Percentiles rank a stretch among this genome's conserved stretches.
These are phyloP conservation scores for Cytauxzoon felis DNA, from an alignment of 169 alveolate genomes.

Conservation along the genomic window DNA sequence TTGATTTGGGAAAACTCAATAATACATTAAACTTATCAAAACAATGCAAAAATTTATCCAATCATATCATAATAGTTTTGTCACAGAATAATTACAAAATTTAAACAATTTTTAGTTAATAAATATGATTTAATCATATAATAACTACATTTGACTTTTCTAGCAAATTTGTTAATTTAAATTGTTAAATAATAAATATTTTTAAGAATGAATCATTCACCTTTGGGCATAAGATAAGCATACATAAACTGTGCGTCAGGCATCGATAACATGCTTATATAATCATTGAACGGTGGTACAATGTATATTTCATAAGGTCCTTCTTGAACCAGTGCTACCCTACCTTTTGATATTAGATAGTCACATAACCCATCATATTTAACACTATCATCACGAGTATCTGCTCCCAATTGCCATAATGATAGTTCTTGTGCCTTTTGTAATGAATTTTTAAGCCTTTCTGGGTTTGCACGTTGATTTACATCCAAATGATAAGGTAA, in stretches of 20 bases:
- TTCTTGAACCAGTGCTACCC: conserved; percentile 68
- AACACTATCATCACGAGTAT: conserved; percentile 57
- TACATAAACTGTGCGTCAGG: conserved; percentile 74
- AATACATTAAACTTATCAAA: too few relatives aligned
- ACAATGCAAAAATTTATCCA: too few relatives aligned
- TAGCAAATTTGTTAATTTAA: too few relatives aligned
- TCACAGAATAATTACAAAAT: too few relatives aligned
- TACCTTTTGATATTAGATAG: conserved; percentile 60
- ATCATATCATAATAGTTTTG: too few relatives aligned
- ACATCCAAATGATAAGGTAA: conserved; percentile 60
- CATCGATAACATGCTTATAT: conserved; percentile 39
- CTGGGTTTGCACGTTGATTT: conserved; percentile 65
- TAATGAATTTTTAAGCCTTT: conserved; percentile 44
- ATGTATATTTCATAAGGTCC: conserved; percentile 64
- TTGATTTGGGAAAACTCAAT: too few relatives aligned
- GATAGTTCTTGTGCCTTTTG: conserved; percentile 54
- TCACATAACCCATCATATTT: conserved; percentile 71
- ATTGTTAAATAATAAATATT: too few relatives aligned
- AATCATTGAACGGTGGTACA: conserved; percentile 66
- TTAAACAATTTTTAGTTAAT: too few relatives aligned
- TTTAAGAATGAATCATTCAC: conserved; percentile 6
- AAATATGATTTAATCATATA: too few relatives aligned
- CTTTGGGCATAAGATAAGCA: conserved; percentile 61
- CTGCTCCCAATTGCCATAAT: conserved; percentile 73
- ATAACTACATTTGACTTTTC: too few relatives aligned